phyloP scores from a whole-genome alignment of 2,329 filamentous ascomycete species.

The Chaetothyriales sp. region DNA sequence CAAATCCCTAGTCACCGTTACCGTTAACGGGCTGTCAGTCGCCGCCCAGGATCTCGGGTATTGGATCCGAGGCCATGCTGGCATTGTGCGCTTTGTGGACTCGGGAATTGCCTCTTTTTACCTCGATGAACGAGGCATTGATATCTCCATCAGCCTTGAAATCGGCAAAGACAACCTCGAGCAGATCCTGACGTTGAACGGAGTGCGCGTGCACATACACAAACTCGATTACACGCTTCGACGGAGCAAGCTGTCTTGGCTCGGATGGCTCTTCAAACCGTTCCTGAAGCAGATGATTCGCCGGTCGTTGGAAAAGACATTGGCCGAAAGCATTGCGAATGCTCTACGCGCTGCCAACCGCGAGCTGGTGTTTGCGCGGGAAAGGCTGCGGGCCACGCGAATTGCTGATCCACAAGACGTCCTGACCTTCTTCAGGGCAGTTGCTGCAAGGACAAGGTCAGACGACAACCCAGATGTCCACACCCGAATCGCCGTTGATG shows the following conservation, averaged over 20 bases:
- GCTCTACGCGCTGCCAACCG: slow-evolving; percentile 61
- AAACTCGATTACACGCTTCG: slow-evolving; percentile 67
- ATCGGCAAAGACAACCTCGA: slow-evolving; percentile 64
- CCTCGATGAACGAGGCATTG: slow-evolving; percentile 73
- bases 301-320: slow-evolving; percentile 61
- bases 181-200: slow-evolving; percentile 61
- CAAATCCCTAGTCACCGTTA: slow-evolving; percentile 60
- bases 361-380: slow-evolving; percentile 72
- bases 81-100: slow-evolving; percentile 59
- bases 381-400: slow-evolving; percentile 69
- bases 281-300: slow-evolving; percentile 67
- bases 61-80: slow-evolving; percentile 66
- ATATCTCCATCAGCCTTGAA: slow-evolving; percentile 72
- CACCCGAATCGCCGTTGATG: slow-evolving; percentile 53
- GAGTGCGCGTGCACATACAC: slow-evolving; percentile 68
- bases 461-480: slow-evolving; percentile 63
- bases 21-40: slow-evolving; percentile 67
- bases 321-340: slow-evolving; percentile 56
- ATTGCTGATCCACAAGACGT: slow-evolving; percentile 69
- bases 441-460: slow-evolving; percentile 59
- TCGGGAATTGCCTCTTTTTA: slow-evolving; percentile 74
- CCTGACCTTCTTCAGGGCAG: slow-evolving; percentile 66
- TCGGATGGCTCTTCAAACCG: slow-evolving; percentile 74
- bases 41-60: slow-evolving; percentile 79
- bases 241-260: slow-evolving; percentile 58